Base-by-base conservation (phyloP, 2,329 filamentous ascomycete species). In the Colletotrichum sp. region DNA sequence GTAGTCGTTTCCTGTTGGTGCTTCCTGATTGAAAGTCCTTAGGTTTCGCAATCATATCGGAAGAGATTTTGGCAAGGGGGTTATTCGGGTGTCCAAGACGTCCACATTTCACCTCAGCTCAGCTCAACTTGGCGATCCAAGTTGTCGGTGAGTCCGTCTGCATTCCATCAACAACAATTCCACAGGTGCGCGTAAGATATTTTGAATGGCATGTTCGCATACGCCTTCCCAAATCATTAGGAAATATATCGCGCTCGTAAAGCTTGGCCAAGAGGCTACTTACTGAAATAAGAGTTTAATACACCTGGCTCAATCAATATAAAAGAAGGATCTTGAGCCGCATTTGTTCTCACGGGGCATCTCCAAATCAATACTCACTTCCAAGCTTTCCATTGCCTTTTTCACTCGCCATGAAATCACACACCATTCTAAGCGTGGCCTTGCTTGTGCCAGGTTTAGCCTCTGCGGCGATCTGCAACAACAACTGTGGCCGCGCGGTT, bases 401-500 rank as follows among this genome's bases (percentile, higher is more conserved):
- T 16, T n/a, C 21, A 7, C 24, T 28, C n/a, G 32, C 18, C 10
- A 71, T 71, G 68, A 71, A 65, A 15, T 24, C 39, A 15, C 36
- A 18, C 28, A 15, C 28, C 6, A 4, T 24, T 28, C 9, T 39
- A 7, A 24, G 9, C 12, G 6, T 55, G 15, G n/a, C 15, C 36
- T 30, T 64, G 24, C 34, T 44, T 13, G 39, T 71, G 13, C 36
- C 68, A 8, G n/a, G 10, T 30, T n/a, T 55, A 2, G n/a, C 28
- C 21, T 71, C 59, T 15, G 72, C 72, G 21, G 67, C 44, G 5
- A 55, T 64, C 18, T 77, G 76, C 60, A 72, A 70, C 68, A 76
- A 77, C 65, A 77, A 76, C 69, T 77, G 72, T 24, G 76, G 76
- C 18, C 76, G 72, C 12, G 34, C 49, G 21, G 76, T 76, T 24